phyloP scores from a whole-genome alignment of 345 rosid genomes.

The Murraya paniculata region DNA sequence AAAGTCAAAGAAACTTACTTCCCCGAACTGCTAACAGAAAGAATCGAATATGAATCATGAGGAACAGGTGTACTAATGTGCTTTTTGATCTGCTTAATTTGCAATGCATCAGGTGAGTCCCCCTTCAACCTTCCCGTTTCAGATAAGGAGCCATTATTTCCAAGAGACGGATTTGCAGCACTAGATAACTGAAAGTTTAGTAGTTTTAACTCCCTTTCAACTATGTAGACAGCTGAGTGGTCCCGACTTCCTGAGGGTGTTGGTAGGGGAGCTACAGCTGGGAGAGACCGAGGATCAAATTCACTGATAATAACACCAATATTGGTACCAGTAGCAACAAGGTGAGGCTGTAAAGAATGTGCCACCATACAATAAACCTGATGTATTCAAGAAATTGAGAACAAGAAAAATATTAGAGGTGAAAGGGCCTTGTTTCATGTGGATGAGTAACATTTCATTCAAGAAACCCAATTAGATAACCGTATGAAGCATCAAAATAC shows the following conservation, averaged over 20 bases:
- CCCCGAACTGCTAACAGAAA: constrained; percentile 95
- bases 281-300: constrained; percentile 92
- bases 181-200: constrained; percentile 85
- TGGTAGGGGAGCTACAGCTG: constrained; percentile 85
- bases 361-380: constrained; percentile 98
- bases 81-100: constrained; percentile 83
- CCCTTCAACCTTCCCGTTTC: constrained; percentile 84
- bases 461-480: neutral
- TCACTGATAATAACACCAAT: constrained; percentile 92
- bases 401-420: neutral
- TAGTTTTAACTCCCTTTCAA: constrained; percentile 88
- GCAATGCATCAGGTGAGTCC: constrained; percentile 66
- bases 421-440: neutral
- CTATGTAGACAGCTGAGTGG: constrained; percentile 83
- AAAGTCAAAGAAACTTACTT: constrained; percentile 55
- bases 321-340: constrained; percentile 94
- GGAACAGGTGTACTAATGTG: constrained; percentile 94
- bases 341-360: constrained; percentile 97
- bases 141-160: constrained; percentile 80
- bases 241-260: constrained; percentile 82
- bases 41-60: constrained; percentile 93
- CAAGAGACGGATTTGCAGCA: constrained; percentile 78
- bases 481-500: neutral
- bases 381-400: constrained; percentile 9
- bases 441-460: neutral